These are phyloP conservation scores for Clavaria fumosa DNA, from an alignment of 768 basidiomycete genomes.

Conservation along the genomic window DNA sequence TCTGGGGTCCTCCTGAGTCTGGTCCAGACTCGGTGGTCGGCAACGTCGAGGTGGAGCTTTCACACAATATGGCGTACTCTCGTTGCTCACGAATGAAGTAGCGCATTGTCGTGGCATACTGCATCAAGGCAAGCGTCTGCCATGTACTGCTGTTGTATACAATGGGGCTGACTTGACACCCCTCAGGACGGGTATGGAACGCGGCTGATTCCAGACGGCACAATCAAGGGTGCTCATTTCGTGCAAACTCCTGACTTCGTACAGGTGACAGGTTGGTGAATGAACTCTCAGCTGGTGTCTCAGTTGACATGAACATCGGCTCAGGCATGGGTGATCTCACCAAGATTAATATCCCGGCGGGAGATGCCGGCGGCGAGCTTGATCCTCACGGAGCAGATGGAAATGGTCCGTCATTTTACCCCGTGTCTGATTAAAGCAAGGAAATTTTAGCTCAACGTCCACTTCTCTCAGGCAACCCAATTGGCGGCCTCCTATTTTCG, in stretches of 20 bases:
- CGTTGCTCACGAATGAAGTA: slow-evolving; percentile 8
- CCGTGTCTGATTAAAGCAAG: too few species aligned
- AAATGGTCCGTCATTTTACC: too few species aligned
- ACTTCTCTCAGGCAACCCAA: slow-evolving; percentile 42
- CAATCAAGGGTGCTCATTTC: slow-evolving; percentile 54
- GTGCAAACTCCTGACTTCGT: slow-evolving; percentile 63
- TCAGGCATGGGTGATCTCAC: slow-evolving; percentile 50
- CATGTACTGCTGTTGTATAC: not conserved
- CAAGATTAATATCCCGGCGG: slow-evolving; percentile 42
- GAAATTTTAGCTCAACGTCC: too few species aligned
- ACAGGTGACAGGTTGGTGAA: slow-evolving; percentile 41
- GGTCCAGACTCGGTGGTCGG: slow-evolving; percentile 39
- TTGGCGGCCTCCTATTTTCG: slow-evolving; percentile 61
- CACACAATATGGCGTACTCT: not conserved
- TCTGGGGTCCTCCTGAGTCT: slow-evolving; percentile 31
- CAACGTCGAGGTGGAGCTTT: slow-evolving; percentile 39
- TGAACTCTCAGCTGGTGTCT: slow-evolving; percentile 2
- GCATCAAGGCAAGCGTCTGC: slow-evolving; percentile 19
- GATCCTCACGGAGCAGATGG: slow-evolving; percentile 57
- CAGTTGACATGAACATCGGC: not conserved
- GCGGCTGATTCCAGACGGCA: slow-evolving; percentile 55
- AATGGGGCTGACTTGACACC: slow-evolving; percentile 4
- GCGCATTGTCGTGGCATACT: slow-evolving; percentile 31
- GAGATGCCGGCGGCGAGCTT: slow-evolving; percentile 34
- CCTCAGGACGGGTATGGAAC: slow-evolving; percentile 41